Evolutionary conservation across 345 rosid species (phyloP).

Genomic region (Streptanthus diversifolius): DNA sequence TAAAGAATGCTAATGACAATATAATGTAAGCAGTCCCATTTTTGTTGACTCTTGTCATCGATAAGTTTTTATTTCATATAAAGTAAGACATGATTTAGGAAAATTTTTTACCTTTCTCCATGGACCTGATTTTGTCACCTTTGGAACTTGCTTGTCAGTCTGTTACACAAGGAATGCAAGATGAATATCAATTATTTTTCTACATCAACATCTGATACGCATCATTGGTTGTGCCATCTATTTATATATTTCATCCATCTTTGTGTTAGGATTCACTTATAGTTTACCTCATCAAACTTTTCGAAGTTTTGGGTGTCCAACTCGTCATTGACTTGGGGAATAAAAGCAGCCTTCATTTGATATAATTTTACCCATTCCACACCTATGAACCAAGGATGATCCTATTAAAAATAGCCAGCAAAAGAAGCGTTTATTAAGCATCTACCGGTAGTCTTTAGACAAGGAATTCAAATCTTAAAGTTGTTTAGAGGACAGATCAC

Average conservation of each 20-base stretch:
- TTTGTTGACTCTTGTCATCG: neutral
- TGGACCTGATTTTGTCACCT: conserved; percentile 64
- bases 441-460: neutral
- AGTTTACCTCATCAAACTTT: conserved; percentile 89
- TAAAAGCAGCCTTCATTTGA: conserved; percentile 91
- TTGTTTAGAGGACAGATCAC: conserved; percentile 55
- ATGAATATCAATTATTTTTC: neutral
- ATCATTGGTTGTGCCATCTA: neutral
- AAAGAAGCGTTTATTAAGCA: conserved; percentile 12
- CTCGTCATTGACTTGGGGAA: conserved; percentile 95
- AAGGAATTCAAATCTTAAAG: conserved; percentile 30
- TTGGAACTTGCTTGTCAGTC: conserved; percentile 60
- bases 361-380: conserved; percentile 82
- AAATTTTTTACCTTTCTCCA: conserved; percentile 66
- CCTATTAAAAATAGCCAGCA: conserved; percentile 44
- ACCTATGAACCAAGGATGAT: conserved; percentile 83
- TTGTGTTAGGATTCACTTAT: neutral
- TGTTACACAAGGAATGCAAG: conserved; percentile 34
- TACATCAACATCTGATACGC: neutral
- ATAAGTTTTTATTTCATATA: neutral
- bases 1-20: neutral
- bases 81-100: neutral
- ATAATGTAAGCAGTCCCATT: neutral
- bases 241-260: neutral
- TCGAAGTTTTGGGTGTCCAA: conserved; percentile 96